Evolutionary conservation across 176 grass and related monocot species (phyloP).

Genomic region (Hsuehochloa calcarea): DNA sequence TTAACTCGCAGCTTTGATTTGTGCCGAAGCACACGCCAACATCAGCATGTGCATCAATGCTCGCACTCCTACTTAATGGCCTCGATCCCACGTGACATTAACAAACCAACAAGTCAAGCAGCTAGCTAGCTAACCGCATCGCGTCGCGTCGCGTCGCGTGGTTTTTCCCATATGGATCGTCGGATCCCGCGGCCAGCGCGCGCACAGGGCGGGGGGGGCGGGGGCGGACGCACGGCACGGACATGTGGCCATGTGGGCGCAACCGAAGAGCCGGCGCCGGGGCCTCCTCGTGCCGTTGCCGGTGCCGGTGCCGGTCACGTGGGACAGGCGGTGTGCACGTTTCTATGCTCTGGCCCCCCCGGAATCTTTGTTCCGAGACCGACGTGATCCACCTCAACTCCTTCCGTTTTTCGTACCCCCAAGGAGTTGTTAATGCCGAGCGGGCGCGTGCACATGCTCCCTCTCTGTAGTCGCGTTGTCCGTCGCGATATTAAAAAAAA

Average conservation of each 20-base stretch:
- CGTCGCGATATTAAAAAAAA: neutral
- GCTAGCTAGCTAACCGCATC: neutral
- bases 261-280: slow-evolving; percentile 53
- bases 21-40: slow-evolving; percentile 33
- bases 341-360: slow-evolving; percentile 47
- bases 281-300: slow-evolving; percentile 33
- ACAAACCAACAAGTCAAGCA: slow-evolving; percentile 24
- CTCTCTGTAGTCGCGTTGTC: neutral
- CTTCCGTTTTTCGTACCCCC: neutral
- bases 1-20: slow-evolving; percentile 35
- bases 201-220: neutral
- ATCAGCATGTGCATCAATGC: slow-evolving; percentile 41
- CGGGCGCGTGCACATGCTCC: neutral
- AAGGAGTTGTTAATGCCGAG: slow-evolving; percentile 2
- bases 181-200: slow-evolving; percentile 22
- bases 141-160: neutral
- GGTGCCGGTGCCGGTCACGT: slow-evolving; percentile 48
- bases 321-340: slow-evolving; percentile 46
- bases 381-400: slow-evolving; percentile 18
- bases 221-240: neutral
- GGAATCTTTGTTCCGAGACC: slow-evolving; percentile 68
- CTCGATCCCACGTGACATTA: slow-evolving; percentile 6
- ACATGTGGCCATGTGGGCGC: slow-evolving; percentile 41
- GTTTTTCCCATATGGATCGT: slow-evolving; percentile 12
- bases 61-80: neutral